Conservation (phyloP, 2,329 filamentous ascomycete species). For the Xylariales sp. region DNA sequence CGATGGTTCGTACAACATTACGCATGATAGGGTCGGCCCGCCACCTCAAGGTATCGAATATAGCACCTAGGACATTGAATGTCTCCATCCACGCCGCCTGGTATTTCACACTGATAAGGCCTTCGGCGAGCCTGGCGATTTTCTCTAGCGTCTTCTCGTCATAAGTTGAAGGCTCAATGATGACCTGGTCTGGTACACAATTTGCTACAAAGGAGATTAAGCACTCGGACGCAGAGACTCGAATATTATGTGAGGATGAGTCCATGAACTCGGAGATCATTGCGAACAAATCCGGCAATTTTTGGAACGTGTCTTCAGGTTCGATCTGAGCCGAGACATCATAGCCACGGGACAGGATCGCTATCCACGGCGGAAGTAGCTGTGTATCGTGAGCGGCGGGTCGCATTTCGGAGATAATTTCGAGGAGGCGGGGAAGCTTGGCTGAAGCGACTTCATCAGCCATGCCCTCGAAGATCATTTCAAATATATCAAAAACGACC, state of each 20-base stretch:
- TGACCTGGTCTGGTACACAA: conserved; percentile 83
- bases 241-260: conserved; percentile 90
- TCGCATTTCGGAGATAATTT: conserved; percentile 91
- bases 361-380: conserved; percentile 94
- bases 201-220: conserved; percentile 92
- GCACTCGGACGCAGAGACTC: conserved; percentile 93
- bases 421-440: conserved; percentile 88
- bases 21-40: conserved; percentile 81
- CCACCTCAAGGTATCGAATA: conserved; percentile 91
- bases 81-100: conserved; percentile 96
- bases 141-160: conserved; percentile 92
- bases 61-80: conserved; percentile 86
- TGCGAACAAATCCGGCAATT: conserved; percentile 85
- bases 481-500: conserved; percentile 96
- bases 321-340: conserved; percentile 91
- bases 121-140: conserved; percentile 76
- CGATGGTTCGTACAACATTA: conserved; percentile 80
- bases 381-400: conserved; percentile 94
- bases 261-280: conserved; percentile 85
- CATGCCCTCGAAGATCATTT: conserved; percentile 95
- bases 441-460: conserved; percentile 84
- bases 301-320: conserved; percentile 90
- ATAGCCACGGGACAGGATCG: conserved; percentile 92
- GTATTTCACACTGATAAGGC: conserved; percentile 87
- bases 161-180: conserved; percentile 89